These are phyloP conservation scores for Stagonosporopsis vannaccii DNA, from an alignment of 2,329 filamentous ascomycete genomes.

Conservation along the genomic window DNA sequence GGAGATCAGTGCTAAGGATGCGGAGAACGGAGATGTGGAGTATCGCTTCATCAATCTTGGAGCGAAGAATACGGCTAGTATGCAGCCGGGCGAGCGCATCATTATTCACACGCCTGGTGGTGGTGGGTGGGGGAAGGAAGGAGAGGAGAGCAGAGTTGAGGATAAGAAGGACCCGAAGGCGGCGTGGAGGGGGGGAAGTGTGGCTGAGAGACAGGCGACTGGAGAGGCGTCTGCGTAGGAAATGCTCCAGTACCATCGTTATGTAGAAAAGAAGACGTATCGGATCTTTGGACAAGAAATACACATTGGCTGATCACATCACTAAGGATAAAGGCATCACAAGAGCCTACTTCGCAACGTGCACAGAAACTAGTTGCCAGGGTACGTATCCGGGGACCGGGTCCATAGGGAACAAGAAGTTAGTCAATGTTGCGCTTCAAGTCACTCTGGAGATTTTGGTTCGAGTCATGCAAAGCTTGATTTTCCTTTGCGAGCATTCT, in stretches of 20 bases:
- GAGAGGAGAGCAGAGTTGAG: conserved; percentile 61
- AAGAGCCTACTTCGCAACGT: too few species aligned
- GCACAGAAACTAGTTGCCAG: too few species aligned
- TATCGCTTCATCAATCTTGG: conserved; percentile 74
- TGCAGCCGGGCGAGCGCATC: conserved; percentile 79
- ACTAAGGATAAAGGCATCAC: too few species aligned
- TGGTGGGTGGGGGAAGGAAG: conserved; percentile 74
- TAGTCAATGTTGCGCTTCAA: too few species aligned
- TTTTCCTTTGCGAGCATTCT: too few species aligned
- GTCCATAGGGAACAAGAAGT: too few species aligned
- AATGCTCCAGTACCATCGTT: background rate
- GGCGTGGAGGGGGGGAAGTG: conserved; percentile 67
- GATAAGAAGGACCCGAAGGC: conserved; percentile 64
- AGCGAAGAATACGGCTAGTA: conserved; percentile 79
- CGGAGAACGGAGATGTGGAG: conserved; percentile 55
- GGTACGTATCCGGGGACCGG: too few species aligned
- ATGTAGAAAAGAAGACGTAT: too few species aligned
- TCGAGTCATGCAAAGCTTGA: too few species aligned
- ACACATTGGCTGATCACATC: too few species aligned
- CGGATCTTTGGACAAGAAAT: too few species aligned
- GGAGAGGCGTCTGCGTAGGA: conserved; percentile 53
- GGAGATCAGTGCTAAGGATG: conserved; percentile 16
- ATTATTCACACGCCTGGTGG: conserved; percentile 81
- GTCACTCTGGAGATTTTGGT: too few species aligned
- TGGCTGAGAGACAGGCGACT: conserved; percentile 63